Percentiles rank a stretch among this genome's conserved stretches.
phyloP scores from a whole-genome alignment of 2,329 filamentous ascomycete species.

The Simplicillium aogashimaense region DNA sequence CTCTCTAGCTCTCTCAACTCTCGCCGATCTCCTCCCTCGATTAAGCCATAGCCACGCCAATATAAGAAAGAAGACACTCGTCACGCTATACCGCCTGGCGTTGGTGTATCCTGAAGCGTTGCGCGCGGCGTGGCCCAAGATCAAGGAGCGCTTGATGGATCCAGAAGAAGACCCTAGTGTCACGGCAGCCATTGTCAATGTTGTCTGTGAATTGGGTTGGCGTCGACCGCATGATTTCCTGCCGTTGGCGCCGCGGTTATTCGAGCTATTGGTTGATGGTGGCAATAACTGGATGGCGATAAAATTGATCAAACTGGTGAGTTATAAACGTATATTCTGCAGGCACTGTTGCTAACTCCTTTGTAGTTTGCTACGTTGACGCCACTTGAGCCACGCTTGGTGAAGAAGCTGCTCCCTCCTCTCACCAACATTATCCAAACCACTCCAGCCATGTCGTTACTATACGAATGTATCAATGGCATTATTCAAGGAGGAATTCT shows the following conservation, averaged over 20 bases:
- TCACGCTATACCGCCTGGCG: constrained; percentile 86
- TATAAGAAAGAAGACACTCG: constrained; percentile 91
- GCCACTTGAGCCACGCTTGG: constrained; percentile 80
- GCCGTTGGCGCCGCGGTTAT: constrained; percentile 80
- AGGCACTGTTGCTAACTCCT: constrained; percentile 3
- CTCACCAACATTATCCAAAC: constrained; percentile 89
- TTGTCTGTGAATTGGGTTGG: constrained; percentile 93
- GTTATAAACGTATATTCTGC: constrained; percentile 15
- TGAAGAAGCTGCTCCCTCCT: constrained; percentile 84
- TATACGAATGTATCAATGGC: constrained; percentile 97
- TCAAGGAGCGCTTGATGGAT: constrained; percentile 89
- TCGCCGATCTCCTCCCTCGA: constrained; percentile 77
- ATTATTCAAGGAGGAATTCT: constrained; percentile 96
- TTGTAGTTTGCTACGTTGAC: constrained; percentile 87
- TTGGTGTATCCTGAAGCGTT: constrained; percentile 95
- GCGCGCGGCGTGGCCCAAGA: constrained; percentile 89
- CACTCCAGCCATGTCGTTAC: constrained; percentile 91
- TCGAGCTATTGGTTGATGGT: constrained; percentile 83
- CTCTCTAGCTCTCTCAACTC: constrained; percentile 79
- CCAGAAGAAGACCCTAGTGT: constrained; percentile 84
- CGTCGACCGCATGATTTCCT: constrained; percentile 88
- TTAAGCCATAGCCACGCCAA: constrained; percentile 76
- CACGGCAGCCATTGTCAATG: constrained; percentile 91
- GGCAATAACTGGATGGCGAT: constrained; percentile 99
- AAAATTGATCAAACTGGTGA: constrained; percentile 91